Evolutionary conservation across 2,329 filamentous ascomycete genomes (phyloP), one percentile per base, ranked within the genome.

Genomic region (Fusarium pseudonygamai): DNA sequence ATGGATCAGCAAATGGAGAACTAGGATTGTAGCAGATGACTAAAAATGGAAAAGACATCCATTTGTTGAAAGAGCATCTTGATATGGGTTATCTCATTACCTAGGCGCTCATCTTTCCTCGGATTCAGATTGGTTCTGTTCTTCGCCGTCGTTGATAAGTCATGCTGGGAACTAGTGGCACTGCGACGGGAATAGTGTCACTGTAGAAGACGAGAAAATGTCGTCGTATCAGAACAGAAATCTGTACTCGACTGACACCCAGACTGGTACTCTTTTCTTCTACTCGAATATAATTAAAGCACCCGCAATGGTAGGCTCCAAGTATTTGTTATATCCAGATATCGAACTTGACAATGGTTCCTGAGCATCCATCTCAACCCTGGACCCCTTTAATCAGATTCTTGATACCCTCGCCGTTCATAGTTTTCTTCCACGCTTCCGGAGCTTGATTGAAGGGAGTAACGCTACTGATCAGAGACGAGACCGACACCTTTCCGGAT

Each of bases 401-500:
- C 84, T 93, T 93, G 77, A 92, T 92, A 20, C 90, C 91, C 84
- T 96, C 92, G 6, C 94, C 95, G 74, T 88, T 88, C 86, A 93
- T 94, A n/a, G 97, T 94, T 82, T 93, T 93, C 77, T 91, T 87
- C 80, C 97, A 97, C 0, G 96, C 96, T 78, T 92, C 86, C 83
- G 61, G 26, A 4, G 73, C 71, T 13, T 63, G 52, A 12, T 97
- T 94, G 1, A 98, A 98, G 52, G 88, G 86, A 60, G 97, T 93
- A 34, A 91, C 90, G 30, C 88, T 88, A 15, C 92, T 93, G 71
- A 98, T 91, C 68, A 98, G 85, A 79, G 89, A 89, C 88, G 95
- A 96, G 64, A 95, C 92, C 46, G 92, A 89, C 43, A 98, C 88
- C 79, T 89, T 90, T 30, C 93, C 92, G 26, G 84, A 86, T 11